These are phyloP conservation scores for Kurtzmaniella natalensis DNA, from an alignment of 1,139 yeast species.

Conservation along the genomic window DNA sequence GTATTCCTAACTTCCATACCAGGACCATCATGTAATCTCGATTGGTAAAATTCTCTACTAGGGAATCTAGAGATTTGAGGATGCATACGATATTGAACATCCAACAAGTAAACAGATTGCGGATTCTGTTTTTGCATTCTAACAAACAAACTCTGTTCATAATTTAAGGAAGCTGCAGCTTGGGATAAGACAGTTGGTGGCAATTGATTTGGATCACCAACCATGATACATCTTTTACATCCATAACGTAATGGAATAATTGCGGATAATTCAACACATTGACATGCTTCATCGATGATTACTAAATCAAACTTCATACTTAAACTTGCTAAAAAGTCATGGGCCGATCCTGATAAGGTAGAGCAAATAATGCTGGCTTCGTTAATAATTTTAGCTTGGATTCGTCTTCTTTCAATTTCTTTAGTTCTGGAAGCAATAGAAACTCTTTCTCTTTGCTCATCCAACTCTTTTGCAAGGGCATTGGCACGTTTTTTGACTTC, in stretches of 20 bases:
- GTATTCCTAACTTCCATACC: constrained; percentile 54
- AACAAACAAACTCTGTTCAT: constrained; percentile 91
- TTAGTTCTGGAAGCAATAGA: constrained; percentile 67
- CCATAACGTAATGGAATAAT: constrained; percentile 93
- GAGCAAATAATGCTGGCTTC: constrained; percentile 89
- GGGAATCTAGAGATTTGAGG: constrained; percentile 71
- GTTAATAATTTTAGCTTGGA: constrained; percentile 67
- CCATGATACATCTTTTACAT: constrained; percentile 89
- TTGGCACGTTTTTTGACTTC: constrained; percentile 58
- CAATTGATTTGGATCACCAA: constrained; percentile 97
- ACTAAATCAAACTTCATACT: constrained; percentile 87
- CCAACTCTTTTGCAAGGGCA: constrained; percentile 68
- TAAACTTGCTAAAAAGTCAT: constrained; percentile 71
- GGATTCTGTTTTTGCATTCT: constrained; percentile 77
- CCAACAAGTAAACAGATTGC: constrained; percentile 64
- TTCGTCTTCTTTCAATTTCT: constrained; percentile 72
- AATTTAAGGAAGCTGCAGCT: constrained; percentile 71
- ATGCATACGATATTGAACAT: constrained; percentile 94
- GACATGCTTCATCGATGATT: constrained; percentile 96
- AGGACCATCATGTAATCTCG: constrained; percentile 71
- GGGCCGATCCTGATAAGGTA: constrained; percentile 93
- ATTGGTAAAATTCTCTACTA: constrained; percentile 73
- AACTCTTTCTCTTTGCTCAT: constrained; percentile 70
- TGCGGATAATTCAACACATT: constrained; percentile 90
- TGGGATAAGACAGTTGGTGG: constrained; percentile 98